Percentiles rank a stretch among this genome's conserved stretches.
phyloP scores from a whole-genome alignment of 2,329 filamentous ascomycete species.

The Fusarium temperatum region DNA sequence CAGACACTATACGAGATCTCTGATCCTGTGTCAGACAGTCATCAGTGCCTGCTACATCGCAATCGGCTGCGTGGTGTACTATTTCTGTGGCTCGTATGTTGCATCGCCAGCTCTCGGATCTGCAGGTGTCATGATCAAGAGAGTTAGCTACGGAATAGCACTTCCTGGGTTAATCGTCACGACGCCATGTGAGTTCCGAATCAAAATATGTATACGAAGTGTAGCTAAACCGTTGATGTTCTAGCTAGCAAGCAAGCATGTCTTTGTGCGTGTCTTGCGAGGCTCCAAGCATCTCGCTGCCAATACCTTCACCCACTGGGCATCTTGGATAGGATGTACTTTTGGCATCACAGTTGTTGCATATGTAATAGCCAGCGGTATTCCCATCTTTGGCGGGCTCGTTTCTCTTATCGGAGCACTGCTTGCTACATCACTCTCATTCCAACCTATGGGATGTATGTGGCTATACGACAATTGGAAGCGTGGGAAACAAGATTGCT shows the following conservation, averaged over 20 bases:
- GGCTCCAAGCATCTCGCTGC: slow-evolving; percentile 41
- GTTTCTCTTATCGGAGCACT: slow-evolving; percentile 43
- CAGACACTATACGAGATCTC: slow-evolving; percentile 17
- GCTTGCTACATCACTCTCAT: slow-evolving; percentile 39
- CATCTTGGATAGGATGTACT: slow-evolving; percentile 44
- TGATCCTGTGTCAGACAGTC: slow-evolving; percentile 39
- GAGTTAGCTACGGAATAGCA: slow-evolving; percentile 51
- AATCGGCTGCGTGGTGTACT: slow-evolving; percentile 53
- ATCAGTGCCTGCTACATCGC: slow-evolving; percentile 45
- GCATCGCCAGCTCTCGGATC: slow-evolving; percentile 57
- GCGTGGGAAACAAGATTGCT: neutral
- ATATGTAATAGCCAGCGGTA: slow-evolving; percentile 37
- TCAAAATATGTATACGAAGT: too few species aligned
- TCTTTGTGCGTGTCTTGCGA: slow-evolving; percentile 24
- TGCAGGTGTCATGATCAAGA: slow-evolving; percentile 52
- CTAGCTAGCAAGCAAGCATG: slow-evolving; percentile 6
- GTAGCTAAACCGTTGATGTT: neutral
- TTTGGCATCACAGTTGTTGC: slow-evolving; percentile 31
- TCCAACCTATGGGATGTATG: slow-evolving; percentile 41
- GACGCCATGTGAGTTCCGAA: slow-evolving; percentile 27
- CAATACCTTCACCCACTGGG: slow-evolving; percentile 44
- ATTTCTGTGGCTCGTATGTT: slow-evolving; percentile 56
- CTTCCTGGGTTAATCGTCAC: slow-evolving; percentile 41
- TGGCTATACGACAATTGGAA: slow-evolving; percentile 43
- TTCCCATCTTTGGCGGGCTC: slow-evolving; percentile 33